Conservation (phyloP, 2,329 filamentous ascomycete genomes). For the Stachybotrys chlorohalonatus region DNA sequence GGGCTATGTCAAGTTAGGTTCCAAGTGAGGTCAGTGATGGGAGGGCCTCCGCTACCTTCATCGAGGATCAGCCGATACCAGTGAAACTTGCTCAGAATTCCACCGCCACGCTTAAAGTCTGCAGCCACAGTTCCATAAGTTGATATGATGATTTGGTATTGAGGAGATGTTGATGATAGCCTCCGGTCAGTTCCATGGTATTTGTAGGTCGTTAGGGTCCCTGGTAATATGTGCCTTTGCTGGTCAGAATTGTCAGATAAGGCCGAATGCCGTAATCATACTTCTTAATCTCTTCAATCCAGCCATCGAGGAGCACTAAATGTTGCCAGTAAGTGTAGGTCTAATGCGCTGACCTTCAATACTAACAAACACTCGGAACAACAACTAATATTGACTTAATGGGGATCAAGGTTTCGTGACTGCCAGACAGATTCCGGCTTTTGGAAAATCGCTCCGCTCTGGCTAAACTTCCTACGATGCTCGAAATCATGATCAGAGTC, state of each 20-base stretch:
- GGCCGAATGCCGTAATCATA: constrained; percentile 6
- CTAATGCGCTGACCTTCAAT: neutral
- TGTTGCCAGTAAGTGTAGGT: constrained; percentile 4
- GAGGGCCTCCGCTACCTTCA: constrained; percentile 23
- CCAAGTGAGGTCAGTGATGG: neutral
- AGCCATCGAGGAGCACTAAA: constrained; percentile 26
- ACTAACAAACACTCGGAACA: constrained; percentile 27
- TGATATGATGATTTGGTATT: constrained; percentile 31
- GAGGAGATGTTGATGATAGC: constrained; percentile 4
- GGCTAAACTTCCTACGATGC: neutral
- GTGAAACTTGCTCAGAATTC: constrained; percentile 19
- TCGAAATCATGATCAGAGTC: neutral
- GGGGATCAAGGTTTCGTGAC: neutral
- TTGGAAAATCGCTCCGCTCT: neutral
- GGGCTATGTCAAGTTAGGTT: constrained; percentile 21
- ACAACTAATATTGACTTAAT: constrained; percentile 27
- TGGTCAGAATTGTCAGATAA: neutral
- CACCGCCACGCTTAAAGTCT: constrained; percentile 15
- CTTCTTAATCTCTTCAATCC: constrained; percentile 25
- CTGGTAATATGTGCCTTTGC: neutral
- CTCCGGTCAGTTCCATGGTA: constrained; percentile 25
- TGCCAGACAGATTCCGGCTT: neutral
- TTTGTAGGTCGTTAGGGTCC: constrained; percentile 14
- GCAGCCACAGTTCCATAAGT: constrained; percentile 33
- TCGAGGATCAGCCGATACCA: constrained; percentile 32